These are phyloP conservation scores for Chalciporus sp. DNA, from an alignment of 1,284 basidiomycete species.

Conservation along the genomic window DNA sequence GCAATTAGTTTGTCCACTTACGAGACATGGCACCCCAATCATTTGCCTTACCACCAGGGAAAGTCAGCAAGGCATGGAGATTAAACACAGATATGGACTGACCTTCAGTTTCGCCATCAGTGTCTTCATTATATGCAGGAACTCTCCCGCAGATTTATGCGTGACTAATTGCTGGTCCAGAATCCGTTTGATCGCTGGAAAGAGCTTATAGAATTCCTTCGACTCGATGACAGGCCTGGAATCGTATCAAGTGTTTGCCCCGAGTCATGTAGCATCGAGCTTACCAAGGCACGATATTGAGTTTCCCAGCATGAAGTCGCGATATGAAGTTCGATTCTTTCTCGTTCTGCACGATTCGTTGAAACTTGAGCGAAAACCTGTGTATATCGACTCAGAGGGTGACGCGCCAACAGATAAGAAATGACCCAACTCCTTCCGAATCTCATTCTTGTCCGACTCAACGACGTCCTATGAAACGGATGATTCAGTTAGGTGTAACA, in stretches of 20 bases:
- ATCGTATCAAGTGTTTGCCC: too few species aligned
- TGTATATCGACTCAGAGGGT: too few species aligned
- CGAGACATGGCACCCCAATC: conserved; percentile 66
- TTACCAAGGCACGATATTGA: conserved; percentile 58
- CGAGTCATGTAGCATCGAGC: background rate
- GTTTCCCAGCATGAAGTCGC: conserved; percentile 51
- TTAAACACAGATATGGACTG: background rate
- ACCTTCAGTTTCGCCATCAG: conserved; percentile 71
- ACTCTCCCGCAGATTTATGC: conserved; percentile 53
- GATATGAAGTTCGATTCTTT: conserved; percentile 65
- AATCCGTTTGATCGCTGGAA: conserved; percentile 45
- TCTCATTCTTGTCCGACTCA: conserved; percentile 51
- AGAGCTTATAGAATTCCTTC: conserved; percentile 56
- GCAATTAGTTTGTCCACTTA: conserved; percentile 30
- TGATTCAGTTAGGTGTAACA: too few species aligned
- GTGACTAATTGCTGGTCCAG: conserved; percentile 52
- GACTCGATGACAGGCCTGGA: conserved; percentile 64
- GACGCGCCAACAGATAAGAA: background rate
- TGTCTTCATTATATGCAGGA: conserved; percentile 59
- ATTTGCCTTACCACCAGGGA: conserved; percentile 44
- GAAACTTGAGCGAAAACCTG: conserved; percentile 52
- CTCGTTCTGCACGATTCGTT: conserved; percentile 51
- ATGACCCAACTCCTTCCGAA: conserved; percentile 47
- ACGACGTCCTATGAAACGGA: conserved; percentile 46
- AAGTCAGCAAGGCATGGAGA: background rate